A percentile compares a stretch with the other conserved stretches of the same genome.
These are phyloP conservation scores for Crepidotus sp. DNA, from an alignment of 1,284 basidiomycete species.

Conservation along the genomic window DNA sequence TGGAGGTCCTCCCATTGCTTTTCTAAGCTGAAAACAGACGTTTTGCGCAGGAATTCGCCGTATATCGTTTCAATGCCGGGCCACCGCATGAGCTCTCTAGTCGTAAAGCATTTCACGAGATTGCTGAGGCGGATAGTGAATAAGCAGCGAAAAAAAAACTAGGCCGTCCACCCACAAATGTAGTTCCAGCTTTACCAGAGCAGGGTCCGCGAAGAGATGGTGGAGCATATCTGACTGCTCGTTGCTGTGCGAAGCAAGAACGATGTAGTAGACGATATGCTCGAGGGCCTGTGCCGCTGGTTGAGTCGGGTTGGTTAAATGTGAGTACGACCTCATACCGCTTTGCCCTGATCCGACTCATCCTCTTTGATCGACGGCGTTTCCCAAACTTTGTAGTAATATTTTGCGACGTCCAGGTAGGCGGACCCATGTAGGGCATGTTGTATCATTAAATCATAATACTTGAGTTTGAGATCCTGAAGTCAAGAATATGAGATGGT, in stretches of 20 bases:
- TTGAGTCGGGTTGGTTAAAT: conserved; percentile 10
- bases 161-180: conserved; percentile 61
- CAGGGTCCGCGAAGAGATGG: conserved; percentile 73
- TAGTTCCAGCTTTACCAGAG: conserved; percentile 72
- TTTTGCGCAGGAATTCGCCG: conserved; percentile 73
- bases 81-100: conserved; percentile 96
- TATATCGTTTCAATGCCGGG: conserved; percentile 92
- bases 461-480: conserved; percentile 92
- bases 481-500: conserved; percentile 1
- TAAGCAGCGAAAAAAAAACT: not conserved
- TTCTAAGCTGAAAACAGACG: conserved; percentile 73
- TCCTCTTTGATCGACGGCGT: conserved; percentile 88
- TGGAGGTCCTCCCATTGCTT: conserved; percentile 95
- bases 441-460: conserved; percentile 94
- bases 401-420: conserved; percentile 92
- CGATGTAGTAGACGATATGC: conserved; percentile 91
- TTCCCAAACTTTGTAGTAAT: conserved; percentile 95
- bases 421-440: conserved; percentile 78
- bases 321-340: conserved; percentile 40
- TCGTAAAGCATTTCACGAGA: conserved; percentile 93
- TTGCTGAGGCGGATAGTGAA: conserved; percentile 47
- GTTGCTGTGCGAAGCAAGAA: conserved; percentile 90
- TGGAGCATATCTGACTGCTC: conserved; percentile 97
- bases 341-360: conserved; percentile 59
- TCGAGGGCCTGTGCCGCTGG: conserved; percentile 64